Percentiles rank a stretch among this genome's conserved stretches.
phyloP scores from a whole-genome alignment of 208 protist species.

The Jaenimonas drosophilae region DNA sequence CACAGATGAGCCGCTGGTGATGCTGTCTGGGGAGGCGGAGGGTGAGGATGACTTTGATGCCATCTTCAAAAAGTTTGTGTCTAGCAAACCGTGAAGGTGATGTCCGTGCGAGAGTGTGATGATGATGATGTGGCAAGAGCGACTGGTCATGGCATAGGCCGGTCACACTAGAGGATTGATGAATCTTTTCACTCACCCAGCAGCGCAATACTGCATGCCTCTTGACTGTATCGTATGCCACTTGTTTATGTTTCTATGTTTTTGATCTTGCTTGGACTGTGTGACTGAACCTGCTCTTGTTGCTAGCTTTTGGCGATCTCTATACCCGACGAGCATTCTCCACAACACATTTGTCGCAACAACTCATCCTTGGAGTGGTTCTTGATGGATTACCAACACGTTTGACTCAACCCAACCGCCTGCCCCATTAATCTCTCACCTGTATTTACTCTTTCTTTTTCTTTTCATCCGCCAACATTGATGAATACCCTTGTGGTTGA shows the following conservation, averaged over 20 bases:
- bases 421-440: too few species aligned
- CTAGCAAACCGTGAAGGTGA: too few species aligned
- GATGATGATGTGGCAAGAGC: too few species aligned
- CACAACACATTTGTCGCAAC: neutral
- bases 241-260: neutral
- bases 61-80: slow-evolving; percentile 4
- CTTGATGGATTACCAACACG: too few species aligned
- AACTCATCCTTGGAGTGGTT: too few species aligned
- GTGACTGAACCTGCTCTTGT: neutral
- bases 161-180: too few species aligned
- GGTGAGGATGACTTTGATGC: slow-evolving; percentile 5
- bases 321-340: neutral
- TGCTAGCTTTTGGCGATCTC: neutral
- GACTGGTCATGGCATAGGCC: too few species aligned
- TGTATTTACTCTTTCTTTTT: slow-evolving; percentile 9
- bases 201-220: too few species aligned
- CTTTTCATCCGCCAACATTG: neutral
- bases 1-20: too few species aligned
- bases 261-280: neutral
- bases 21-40: neutral
- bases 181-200: too few species aligned
- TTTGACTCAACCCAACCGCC: too few species aligned
- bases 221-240: neutral
- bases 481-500: neutral
- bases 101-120: too few species aligned